A percentile compares a stretch with the other conserved stretches of the same genome.
These are phyloP conservation scores for Salix caprea DNA, from an alignment of 345 rosid genomes.

Conservation along the genomic window DNA sequence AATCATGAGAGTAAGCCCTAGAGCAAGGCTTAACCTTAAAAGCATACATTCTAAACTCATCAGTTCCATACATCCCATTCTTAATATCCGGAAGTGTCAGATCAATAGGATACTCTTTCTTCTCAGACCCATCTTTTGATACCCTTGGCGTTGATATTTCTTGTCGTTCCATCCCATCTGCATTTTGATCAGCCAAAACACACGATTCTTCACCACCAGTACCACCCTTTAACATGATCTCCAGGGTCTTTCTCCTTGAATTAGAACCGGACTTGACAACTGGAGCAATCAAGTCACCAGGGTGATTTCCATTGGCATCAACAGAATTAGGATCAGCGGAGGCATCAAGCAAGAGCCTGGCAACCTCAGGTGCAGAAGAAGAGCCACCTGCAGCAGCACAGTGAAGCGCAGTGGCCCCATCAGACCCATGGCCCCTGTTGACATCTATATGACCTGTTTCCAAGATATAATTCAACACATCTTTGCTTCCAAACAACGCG, in stretches of 20 bases:
- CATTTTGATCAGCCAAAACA: slow-evolving; percentile 23
- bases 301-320: slow-evolving; percentile 59
- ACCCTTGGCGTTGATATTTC: slow-evolving; percentile 35
- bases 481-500: slow-evolving; percentile 78
- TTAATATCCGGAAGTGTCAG: slow-evolving; percentile 83
- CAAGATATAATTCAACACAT: slow-evolving; percentile 50
- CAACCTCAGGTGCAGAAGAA: slow-evolving; percentile 46
- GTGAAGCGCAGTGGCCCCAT: slow-evolving; percentile 77
- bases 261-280: slow-evolving; percentile 34
- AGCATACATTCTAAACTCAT: slow-evolving; percentile 86
- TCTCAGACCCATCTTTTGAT: slow-evolving; percentile 47
- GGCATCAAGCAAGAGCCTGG: slow-evolving; percentile 55
- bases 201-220: slow-evolving; percentile 23
- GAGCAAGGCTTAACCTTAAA: slow-evolving; percentile 94
- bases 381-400: slow-evolving; percentile 80
- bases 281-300: slow-evolving; percentile 48
- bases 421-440: slow-evolving; percentile 59
- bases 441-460: slow-evolving; percentile 51
- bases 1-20: slow-evolving; percentile 91
- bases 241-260: slow-evolving; percentile 50
- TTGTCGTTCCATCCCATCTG: slow-evolving; percentile 31
- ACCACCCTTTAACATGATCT: slow-evolving; percentile 44
- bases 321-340: slow-evolving; percentile 54
- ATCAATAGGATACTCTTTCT: slow-evolving; percentile 85
- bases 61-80: slow-evolving; percentile 72